Conservation (phyloP, 225 moss, liverwort and hornwort species). For the Polytrichum formosum region DNA sequence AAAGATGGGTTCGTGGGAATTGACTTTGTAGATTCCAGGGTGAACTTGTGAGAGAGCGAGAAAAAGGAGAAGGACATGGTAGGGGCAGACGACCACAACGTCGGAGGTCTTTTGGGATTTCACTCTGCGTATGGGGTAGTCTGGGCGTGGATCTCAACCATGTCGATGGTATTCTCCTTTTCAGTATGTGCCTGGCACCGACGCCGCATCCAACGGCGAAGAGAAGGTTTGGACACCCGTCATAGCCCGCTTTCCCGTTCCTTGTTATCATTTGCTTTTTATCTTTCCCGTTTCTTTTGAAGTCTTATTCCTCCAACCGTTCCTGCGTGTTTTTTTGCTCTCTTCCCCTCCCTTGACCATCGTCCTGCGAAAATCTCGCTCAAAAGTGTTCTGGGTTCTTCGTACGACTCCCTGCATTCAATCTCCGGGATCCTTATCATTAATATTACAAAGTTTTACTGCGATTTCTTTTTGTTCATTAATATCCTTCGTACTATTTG, state of each 20-base stretch:
- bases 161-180: slow-evolving; percentile 46
- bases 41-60: neutral
- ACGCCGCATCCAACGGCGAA: slow-evolving; percentile 58
- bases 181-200: slow-evolving; percentile 66
- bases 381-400: neutral
- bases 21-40: too few relatives aligned
- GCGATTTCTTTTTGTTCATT: too few relatives aligned
- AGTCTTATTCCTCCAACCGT: neutral
- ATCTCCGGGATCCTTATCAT: too few relatives aligned
- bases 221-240: slow-evolving; percentile 39
- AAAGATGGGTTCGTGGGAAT: too few relatives aligned
- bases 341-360: neutral
- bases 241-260: neutral
- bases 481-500: too few relatives aligned
- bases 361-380: neutral
- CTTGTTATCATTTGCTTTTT: neutral
- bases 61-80: slow-evolving; percentile 37
- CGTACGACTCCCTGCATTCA: neutral
- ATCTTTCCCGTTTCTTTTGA: neutral
- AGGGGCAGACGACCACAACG: slow-evolving; percentile 37
- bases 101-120: slow-evolving; percentile 27
- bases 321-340: neutral
- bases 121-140: slow-evolving; percentile 35
- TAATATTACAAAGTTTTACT: too few relatives aligned
- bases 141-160: slow-evolving; percentile 56